Base-by-base conservation (phyloP, 2,329 filamentous ascomycete genomes). In the Nothophoma quercina region DNA sequence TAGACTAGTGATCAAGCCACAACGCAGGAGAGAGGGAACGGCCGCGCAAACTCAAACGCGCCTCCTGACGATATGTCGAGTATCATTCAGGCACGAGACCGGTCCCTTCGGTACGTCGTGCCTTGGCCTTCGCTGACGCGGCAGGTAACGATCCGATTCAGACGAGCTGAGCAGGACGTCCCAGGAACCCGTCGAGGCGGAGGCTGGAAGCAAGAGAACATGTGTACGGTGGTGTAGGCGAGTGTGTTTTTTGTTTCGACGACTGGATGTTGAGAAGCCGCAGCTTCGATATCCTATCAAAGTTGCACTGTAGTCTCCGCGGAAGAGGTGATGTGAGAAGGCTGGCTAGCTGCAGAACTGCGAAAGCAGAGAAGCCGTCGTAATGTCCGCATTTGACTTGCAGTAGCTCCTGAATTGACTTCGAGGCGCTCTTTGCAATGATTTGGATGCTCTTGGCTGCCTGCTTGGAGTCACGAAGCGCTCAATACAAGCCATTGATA, bases 31-130 rank as follows among this genome's bases (percentile, higher is more conserved):
- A 30, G 18, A 47, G 26, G 18, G 26, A 47, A 29, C 19, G 26
- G 26, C 15, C 26, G 43, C n/a, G 18, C 34, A 16, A 47, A 47
- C 26, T 47, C 35, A 39, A 47, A 23, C 26, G 19, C 26, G 44
- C 28, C 35, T 40, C 44, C 28, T 10, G 19, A 30, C 12, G 26
- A 26, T 33, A 40, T 40, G 25, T 19, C 18, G 34, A 25, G 19
- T 18, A 5, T 33, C 21, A 16, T 12, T 35, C 7, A 38, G 30
- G 15, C 16, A 45, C 23, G 23, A 12, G 16, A 19, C 19, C 22
- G n/a, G 19, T 15, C 16, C 38, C 25, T 38, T 25, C 16, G 25
- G 32, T 26, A 19, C 18, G 25, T 15, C 18, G 18, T 15, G 8
- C 18, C 33, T 38, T 30, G 25, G 33, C 43, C 7, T 29, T 10